These are phyloP conservation scores for Globisporangium barbulae DNA, from an alignment of 352 stramenopile species.

Conservation along the genomic window DNA sequence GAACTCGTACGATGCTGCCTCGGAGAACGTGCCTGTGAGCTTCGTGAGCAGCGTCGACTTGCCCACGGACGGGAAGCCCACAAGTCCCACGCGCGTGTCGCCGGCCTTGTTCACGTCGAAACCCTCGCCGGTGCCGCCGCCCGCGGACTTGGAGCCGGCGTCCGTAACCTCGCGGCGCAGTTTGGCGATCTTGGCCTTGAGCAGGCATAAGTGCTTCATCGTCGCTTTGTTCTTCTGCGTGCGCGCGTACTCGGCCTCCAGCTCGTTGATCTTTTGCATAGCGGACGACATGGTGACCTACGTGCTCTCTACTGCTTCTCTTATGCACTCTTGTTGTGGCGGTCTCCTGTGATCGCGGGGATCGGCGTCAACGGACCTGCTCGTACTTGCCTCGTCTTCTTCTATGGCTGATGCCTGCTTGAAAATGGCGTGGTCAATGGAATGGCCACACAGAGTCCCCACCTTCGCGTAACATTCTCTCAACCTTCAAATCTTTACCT, in stretches of 20 bases:
- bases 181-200: conserved; percentile 98
- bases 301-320: neutral
- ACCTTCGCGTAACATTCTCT: neutral
- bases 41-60: conserved; percentile 98
- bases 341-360: neutral
- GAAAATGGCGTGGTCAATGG: neutral
- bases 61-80: conserved; percentile 98
- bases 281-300: conserved; percentile 41
- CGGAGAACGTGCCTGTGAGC: conserved; percentile 95
- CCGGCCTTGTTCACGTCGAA: conserved; percentile 94
- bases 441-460: neutral
- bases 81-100: conserved; percentile 96
- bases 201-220: conserved; percentile 97
- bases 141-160: conserved; percentile 59
- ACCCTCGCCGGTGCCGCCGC: conserved; percentile 73
- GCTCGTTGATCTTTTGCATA: conserved; percentile 76
- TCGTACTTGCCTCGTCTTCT: neutral
- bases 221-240: conserved; percentile 99
- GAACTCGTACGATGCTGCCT: conserved; percentile 98
- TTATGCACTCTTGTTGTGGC: neutral
- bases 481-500: neutral
- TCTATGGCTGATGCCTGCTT: neutral
- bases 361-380: neutral
- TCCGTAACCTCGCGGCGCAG: conserved; percentile 92
- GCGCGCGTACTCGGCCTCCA: conserved; percentile 92